Percentiles rank a stretch among this genome's conserved stretches.
These are phyloP conservation scores for Podospora pseudopauciseta DNA, from an alignment of 495 filamentous ascomycete genomes.

Conservation along the genomic window DNA sequence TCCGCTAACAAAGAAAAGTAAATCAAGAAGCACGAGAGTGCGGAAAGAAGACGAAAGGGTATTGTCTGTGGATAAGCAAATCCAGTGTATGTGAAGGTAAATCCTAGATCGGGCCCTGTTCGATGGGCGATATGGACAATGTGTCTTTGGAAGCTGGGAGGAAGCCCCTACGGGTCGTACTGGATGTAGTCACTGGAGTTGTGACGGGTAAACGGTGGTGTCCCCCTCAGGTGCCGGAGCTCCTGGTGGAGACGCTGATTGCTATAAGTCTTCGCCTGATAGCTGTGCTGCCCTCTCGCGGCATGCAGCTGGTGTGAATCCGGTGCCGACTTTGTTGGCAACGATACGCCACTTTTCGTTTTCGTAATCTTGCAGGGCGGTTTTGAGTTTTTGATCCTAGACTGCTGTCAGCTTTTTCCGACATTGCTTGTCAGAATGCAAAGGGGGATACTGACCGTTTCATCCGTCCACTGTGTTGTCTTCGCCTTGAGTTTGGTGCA, in stretches of 20 bases:
- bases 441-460: slow-evolving; percentile 62
- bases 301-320: slow-evolving; percentile 80
- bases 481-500: slow-evolving; percentile 92
- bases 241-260: slow-evolving; percentile 52
- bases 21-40: background rate
- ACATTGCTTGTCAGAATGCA: slow-evolving; percentile 3
- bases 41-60: background rate
- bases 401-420: slow-evolving; percentile 19
- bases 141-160: slow-evolving; percentile 1
- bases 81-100: background rate
- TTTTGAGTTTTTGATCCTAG: slow-evolving; percentile 73
- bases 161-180: background rate
- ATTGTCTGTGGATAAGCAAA: background rate
- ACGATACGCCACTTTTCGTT: slow-evolving; percentile 87
- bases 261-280: slow-evolving; percentile 49
- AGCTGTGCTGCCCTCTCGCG: slow-evolving; percentile 70
- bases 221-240: slow-evolving; percentile 52
- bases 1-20: background rate
- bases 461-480: slow-evolving; percentile 86
- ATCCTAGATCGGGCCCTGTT: background rate
- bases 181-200: slow-evolving; percentile 31
- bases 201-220: slow-evolving; percentile 42
- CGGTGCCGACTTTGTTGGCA: slow-evolving; percentile 78
- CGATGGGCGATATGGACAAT: background rate
- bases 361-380: slow-evolving; percentile 81